Conservation (phyloP, 805 yeast species). For the Ogataea trehalophila region DNA sequence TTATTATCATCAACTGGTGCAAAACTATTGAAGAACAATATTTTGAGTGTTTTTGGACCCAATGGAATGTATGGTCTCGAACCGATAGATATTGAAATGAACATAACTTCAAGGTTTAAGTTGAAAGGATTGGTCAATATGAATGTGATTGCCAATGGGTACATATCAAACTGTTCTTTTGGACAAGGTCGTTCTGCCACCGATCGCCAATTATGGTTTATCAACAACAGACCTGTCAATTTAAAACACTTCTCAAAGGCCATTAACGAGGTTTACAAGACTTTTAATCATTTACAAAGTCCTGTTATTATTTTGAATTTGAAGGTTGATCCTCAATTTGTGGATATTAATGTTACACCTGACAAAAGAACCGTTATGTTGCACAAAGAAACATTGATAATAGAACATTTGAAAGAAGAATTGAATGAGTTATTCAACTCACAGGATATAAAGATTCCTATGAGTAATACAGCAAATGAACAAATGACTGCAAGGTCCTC, state of each 20-base stretch:
- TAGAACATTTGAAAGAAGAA: constrained; percentile 51
- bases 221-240: constrained; percentile 73
- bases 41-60: constrained; percentile 68
- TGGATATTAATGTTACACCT: constrained; percentile 91
- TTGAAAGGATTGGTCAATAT: constrained; percentile 31
- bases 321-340: constrained; percentile 39
- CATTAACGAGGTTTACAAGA: constrained; percentile 68
- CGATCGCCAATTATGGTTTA: constrained; percentile 71
- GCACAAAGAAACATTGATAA: constrained; percentile 57
- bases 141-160: constrained; percentile 46
- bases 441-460: constrained; percentile 24
- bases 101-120: constrained; percentile 29
- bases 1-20: constrained; percentile 57
- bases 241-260: constrained; percentile 51
- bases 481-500: neutral
- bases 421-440: constrained; percentile 43
- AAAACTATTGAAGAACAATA: constrained; percentile 45
- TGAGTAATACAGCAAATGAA: constrained; percentile 5
- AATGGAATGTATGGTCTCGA: constrained; percentile 55
- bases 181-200: constrained; percentile 69
- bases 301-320: constrained; percentile 70
- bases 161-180: constrained; percentile 69
- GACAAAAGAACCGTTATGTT: constrained; percentile 74
- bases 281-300: constrained; percentile 64
- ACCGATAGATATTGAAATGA: constrained; percentile 40